These are phyloP conservation scores for Phalaenopsis equestris DNA, from an alignment of 106 monocot species.

Conservation along the genomic window DNA sequence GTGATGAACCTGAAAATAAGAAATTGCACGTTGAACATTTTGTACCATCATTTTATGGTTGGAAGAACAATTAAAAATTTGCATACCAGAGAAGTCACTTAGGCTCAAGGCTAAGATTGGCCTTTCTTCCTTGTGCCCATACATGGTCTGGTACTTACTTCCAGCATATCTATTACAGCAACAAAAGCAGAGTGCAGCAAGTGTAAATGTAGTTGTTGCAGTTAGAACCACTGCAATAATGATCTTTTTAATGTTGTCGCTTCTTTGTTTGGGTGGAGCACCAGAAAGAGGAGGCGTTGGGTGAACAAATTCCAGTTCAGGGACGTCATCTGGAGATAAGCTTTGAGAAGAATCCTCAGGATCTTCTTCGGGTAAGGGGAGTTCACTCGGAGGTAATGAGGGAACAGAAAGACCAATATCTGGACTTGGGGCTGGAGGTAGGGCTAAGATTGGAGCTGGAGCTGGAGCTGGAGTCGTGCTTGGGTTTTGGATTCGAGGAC, in stretches of 20 bases:
- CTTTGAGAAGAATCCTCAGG: not conserved
- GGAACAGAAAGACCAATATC: not conserved
- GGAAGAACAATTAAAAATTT: not conserved
- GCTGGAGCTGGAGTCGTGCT: not conserved
- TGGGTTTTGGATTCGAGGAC: conserved; percentile 6
- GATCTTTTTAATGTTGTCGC: conserved; percentile 1
- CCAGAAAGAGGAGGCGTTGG: conserved; percentile 8
- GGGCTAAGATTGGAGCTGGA: not conserved
- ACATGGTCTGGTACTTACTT: conserved; percentile 5
- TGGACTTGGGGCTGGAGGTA: conserved; percentile 4
- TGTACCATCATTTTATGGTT: not conserved
- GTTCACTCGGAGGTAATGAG: not conserved
- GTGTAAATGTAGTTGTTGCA: conserved; percentile 19
- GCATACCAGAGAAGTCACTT: conserved; percentile 44
- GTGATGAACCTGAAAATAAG: conserved; percentile 34
- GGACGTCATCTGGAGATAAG: not conserved
- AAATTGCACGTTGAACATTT: not conserved
- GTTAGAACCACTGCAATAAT: conserved; percentile 30
- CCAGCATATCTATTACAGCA: conserved; percentile 20
- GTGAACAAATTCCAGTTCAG: not conserved
- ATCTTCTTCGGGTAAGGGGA: conserved; percentile 4
- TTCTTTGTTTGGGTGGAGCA: not conserved
- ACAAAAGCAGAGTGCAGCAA: conserved; percentile 25
- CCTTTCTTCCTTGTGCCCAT: conserved; percentile 33
- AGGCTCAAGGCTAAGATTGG: conserved; percentile 46